Percentiles rank a stretch among this genome's conserved stretches.
phyloP scores from a whole-genome alignment of 176 grass and related monocot genomes.

The Avena insularis region DNA sequence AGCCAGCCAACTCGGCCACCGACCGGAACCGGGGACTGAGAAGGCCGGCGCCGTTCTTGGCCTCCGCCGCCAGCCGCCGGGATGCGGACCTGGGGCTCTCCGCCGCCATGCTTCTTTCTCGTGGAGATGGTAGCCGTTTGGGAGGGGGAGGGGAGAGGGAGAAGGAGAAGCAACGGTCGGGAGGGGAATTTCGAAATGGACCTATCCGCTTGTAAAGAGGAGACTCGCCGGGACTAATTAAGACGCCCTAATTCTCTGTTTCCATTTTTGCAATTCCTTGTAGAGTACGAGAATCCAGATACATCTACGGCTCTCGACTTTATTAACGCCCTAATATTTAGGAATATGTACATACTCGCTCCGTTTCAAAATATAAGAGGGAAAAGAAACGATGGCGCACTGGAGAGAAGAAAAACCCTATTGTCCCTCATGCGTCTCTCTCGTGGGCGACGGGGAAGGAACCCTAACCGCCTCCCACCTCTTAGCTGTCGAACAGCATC shows the following conservation, averaged over 20 bases:
- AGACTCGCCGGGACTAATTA: not conserved
- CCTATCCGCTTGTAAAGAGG: not conserved
- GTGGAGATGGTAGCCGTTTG: slow-evolving; percentile 38
- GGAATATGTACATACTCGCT: too few relatives aligned
- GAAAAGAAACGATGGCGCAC: too few relatives aligned
- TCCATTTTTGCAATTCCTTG: not conserved
- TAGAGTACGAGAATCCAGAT: too few relatives aligned
- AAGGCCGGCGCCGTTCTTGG: slow-evolving; percentile 50
- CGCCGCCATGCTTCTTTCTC: slow-evolving; percentile 33
- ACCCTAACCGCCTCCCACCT: too few relatives aligned
- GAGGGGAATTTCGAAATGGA: slow-evolving; percentile 58
- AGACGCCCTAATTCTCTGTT: not conserved
- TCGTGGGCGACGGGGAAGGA: too few relatives aligned
- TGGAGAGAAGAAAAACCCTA: too few relatives aligned
- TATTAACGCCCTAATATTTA: too few relatives aligned
- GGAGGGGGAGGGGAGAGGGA: not conserved
- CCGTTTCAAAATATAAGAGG: too few relatives aligned
- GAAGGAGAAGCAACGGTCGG: slow-evolving; percentile 49
- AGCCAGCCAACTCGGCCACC: slow-evolving; percentile 76
- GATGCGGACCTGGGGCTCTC: slow-evolving; percentile 36
- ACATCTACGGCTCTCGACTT: too few relatives aligned
- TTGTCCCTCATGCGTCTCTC: too few relatives aligned
- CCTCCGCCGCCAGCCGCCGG: not conserved
- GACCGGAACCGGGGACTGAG: slow-evolving; percentile 89
- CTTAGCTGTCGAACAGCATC: too few relatives aligned